Base-by-base conservation (phyloP, 83 land plant genomes). In the Picea abies region DNA sequence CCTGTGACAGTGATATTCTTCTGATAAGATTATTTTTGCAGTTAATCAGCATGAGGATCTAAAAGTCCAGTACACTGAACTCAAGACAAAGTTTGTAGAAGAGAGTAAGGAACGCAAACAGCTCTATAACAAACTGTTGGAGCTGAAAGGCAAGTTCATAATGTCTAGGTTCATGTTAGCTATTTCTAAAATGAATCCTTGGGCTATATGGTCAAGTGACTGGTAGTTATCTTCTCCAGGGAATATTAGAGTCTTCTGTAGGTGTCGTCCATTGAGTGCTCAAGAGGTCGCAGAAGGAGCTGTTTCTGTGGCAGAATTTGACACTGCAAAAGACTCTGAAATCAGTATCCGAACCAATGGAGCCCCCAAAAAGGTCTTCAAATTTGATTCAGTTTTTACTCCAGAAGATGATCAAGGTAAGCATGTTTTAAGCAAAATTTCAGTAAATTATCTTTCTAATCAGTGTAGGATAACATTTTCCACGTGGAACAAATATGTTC, bases 171-270 rank as follows among this genome's bases (percentile, higher is more conserved):
- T 49, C 52, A 49, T 72, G 4, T 6, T 19, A 23, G 44, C 15
- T 72, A 4, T 19, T 23, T 6, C 6, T 12, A 19, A 37, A 12
- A 0, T 63, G 29, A 17, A 26, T 68, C 39, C 19, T 25, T 25
- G 15, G 71, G 71, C 4, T 2, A 68, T 1, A 68, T 68, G 35
- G 39, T 32, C 19, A 68, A 3, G 5, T 68, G 2, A 14, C 11
- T 4, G 29, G 12, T 29, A 26, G 23, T 69, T 15, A 61, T 44
- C 60, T 35, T 58, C 11, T 47, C 3, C 93, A 97, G 98, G 98
- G 64, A 97, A 97, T 76, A 96, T 96, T 63, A 87, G 98, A 76
- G 98, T 97, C 58, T 98, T 94, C 60, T 98, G 99, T 80, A 80
- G 99, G 63, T 94, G 98, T 76, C 85, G 98, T 73, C 99, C 99